These are phyloP conservation scores for Debaryomycetaceae sp. DNA, from an alignment of 1,139 yeast species.

Conservation along the genomic window DNA sequence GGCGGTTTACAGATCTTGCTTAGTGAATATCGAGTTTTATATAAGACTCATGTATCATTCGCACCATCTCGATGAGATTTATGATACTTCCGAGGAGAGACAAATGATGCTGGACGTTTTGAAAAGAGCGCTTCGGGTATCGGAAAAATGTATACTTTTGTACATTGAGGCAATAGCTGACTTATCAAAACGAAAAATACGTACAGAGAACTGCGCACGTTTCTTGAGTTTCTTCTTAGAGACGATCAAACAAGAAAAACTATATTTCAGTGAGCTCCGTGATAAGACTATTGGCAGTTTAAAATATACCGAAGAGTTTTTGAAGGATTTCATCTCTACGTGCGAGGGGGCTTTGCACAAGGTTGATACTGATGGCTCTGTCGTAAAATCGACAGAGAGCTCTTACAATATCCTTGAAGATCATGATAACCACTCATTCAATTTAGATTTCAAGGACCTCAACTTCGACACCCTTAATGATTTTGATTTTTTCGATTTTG, in stretches of 20 bases:
- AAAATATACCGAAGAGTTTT: neutral
- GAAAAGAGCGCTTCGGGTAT: neutral
- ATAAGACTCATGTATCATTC: constrained; percentile 16
- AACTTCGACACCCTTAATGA: neutral
- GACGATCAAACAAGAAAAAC: neutral
- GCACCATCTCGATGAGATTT: neutral
- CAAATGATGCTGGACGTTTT: neutral
- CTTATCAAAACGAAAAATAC: neutral
- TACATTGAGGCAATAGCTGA: neutral
- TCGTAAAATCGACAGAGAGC: neutral
- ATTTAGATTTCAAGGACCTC: neutral
- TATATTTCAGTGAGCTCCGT: neutral
- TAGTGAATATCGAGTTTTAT: constrained; percentile 21
- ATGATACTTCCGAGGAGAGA: neutral
- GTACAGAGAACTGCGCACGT: neutral
- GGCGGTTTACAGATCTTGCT: constrained; percentile 28
- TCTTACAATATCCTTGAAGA: no score
- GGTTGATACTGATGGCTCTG: neutral
- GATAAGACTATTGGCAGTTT: neutral
- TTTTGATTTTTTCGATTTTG: neutral
- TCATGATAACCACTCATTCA: neutral
- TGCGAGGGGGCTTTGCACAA: neutral
- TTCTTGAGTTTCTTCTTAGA: neutral
- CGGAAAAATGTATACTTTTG: neutral
- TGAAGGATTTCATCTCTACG: neutral